Evolutionary conservation across 2,329 filamentous ascomycete species (phyloP).

Genomic region (Drechslerella stenobrocha): DNA sequence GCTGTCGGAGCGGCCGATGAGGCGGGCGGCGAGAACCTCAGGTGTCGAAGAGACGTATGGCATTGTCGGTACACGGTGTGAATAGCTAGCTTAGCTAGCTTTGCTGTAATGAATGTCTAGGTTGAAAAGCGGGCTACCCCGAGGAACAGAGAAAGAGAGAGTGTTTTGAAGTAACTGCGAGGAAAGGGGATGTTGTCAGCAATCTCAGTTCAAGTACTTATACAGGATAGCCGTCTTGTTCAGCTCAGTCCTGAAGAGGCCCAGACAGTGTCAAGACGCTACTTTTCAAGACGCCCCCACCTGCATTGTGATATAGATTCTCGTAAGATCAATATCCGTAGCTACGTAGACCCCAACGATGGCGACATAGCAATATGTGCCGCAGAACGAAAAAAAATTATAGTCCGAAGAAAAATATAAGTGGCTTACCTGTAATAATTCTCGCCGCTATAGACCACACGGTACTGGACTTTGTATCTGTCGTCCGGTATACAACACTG

Average conservation of each 20-base stretch:
- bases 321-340: background rate
- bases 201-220: conserved; percentile 3
- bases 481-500: too few relatives aligned
- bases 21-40: conserved; percentile 63
- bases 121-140: background rate
- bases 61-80: conserved; percentile 58
- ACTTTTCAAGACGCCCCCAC: background rate
- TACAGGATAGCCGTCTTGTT: background rate
- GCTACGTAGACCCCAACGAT: background rate
- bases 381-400: background rate
- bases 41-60: conserved; percentile 73
- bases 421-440: conserved; percentile 6
- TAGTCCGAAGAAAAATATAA: background rate
- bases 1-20: conserved; percentile 77
- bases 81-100: background rate
- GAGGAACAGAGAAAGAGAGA: background rate
- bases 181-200: background rate
- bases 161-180: background rate
- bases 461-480: too few relatives aligned
- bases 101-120: background rate
- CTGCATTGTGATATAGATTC: background rate
- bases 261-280: background rate
- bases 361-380: background rate
- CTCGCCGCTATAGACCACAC: background rate
- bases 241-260: background rate